These are phyloP conservation scores for Colletotrichum sp. DNA, from an alignment of 2,329 filamentous ascomycete species.

Conservation along the genomic window DNA sequence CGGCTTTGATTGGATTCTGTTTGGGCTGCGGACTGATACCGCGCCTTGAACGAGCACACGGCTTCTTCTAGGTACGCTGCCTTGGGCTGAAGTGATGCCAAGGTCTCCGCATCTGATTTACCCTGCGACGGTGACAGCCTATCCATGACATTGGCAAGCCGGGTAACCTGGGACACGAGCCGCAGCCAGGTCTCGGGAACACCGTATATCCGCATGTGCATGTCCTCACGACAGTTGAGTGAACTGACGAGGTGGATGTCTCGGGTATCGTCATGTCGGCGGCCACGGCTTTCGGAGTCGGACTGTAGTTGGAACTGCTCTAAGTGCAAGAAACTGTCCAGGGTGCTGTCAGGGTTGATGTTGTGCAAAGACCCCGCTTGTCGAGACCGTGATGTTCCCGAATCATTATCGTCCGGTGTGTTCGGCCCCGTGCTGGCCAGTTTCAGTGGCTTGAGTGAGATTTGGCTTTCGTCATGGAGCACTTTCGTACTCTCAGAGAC, in stretches of 20 bases:
- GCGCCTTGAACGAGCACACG: not conserved
- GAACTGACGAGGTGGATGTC: not conserved
- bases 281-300: not conserved
- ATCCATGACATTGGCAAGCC: not conserved
- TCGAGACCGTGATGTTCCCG: not conserved
- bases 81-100: not conserved
- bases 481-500: not conserved
- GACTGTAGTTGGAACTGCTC: not conserved
- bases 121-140: not conserved
- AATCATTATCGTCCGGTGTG: not conserved
- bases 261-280: not conserved
- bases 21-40: not conserved
- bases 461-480: not conserved
- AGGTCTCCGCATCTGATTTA: not conserved
- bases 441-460: not conserved
- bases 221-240: not conserved
- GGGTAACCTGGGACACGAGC: not conserved
- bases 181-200: not conserved
- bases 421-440: not conserved
- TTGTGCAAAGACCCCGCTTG: not conserved
- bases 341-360: not conserved
- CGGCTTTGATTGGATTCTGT: not conserved
- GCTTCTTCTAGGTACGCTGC: not conserved
- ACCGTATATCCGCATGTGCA: not conserved
- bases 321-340: not conserved